Evolutionary conservation across 805 yeast species (phyloP), one percentile per base, ranked within the genome.

Genomic region (Kodamaea kaohsiungensis): DNA sequence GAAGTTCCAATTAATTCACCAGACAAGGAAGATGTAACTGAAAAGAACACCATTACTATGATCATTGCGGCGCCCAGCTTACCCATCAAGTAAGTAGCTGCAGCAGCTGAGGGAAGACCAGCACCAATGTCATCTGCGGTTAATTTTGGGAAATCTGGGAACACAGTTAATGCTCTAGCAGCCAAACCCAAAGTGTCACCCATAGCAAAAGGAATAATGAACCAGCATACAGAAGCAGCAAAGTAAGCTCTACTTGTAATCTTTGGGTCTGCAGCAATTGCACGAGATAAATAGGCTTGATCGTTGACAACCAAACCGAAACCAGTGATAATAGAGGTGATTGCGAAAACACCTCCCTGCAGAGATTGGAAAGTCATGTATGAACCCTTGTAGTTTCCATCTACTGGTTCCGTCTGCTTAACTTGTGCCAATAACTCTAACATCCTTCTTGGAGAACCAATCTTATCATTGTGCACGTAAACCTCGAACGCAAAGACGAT

Each of bases 1-100:
- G 77, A 70, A 3, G 75, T 62, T 6, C 78, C 78, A 59, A 75
- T 73, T 48, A 75, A 57, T 54, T 75, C 79, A 48, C 76, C 77
- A 27, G 77, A 69, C 47, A 73, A 66, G 1, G 80, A 71, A 1
- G 78, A 71, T 5, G 78, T 73, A 2, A 73, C 78, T 1, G 78
- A 71, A 39, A 75, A 59, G 65, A 75, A 76, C 4, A 74, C 55
- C 69, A 67, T 59, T 51, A 70, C 69, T 16, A 74, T 52, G 9
- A 64, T 62, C 58, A 63, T 61, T 3, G 67, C 69, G 15, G 67
- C 59, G 22, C 71, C 71, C 17, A 60, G 48, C 51, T 65, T 65
- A n/a, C 71, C 71, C 59, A 65, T 57, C 19, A 66, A 52, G 22
- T 62, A 57, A 8, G 59, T 51, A 18, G 61, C 59, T 10, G 63